These are phyloP conservation scores for Pyrus pyrifolia DNA, from an alignment of 306 rosid species.

Conservation along the genomic window DNA sequence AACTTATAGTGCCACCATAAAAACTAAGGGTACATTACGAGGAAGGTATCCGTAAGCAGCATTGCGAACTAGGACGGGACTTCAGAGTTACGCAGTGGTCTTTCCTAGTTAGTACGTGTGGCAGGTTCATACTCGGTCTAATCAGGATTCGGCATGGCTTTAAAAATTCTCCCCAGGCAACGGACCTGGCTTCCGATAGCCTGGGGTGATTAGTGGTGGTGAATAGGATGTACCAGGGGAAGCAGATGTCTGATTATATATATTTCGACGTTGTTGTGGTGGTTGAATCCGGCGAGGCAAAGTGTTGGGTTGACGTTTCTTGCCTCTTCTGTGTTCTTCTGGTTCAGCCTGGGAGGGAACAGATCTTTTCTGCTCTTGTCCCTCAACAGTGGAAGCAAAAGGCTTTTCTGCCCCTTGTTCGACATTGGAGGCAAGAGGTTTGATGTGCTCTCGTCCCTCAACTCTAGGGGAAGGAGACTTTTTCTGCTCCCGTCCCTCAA, in stretches of 20 bases:
- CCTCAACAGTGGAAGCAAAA: neutral
- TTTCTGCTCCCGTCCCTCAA: neutral
- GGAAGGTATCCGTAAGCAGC: neutral
- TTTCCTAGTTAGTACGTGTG: neutral
- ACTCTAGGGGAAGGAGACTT: neutral
- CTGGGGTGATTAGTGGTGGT: neutral
- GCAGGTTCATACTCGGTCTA: neutral
- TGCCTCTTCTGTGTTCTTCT: neutral
- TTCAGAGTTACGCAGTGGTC: neutral
- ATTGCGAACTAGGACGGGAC: neutral
- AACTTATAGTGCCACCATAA: neutral
- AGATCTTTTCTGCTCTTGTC: neutral
- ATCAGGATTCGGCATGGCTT: neutral
- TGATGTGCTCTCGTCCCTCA: neutral
- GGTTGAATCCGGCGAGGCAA: neutral
- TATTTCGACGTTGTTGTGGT: slow-evolving; percentile 3
- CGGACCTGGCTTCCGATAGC: neutral
- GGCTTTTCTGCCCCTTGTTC: neutral
- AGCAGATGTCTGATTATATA: neutral
- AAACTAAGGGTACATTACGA: neutral
- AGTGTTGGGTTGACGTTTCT: neutral
- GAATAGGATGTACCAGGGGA: neutral
- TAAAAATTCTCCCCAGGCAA: neutral
- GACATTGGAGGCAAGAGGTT: neutral
- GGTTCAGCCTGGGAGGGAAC: neutral